Conservation (phyloP, 164 flowering plant genomes). For the Saururus chinensis region DNA sequence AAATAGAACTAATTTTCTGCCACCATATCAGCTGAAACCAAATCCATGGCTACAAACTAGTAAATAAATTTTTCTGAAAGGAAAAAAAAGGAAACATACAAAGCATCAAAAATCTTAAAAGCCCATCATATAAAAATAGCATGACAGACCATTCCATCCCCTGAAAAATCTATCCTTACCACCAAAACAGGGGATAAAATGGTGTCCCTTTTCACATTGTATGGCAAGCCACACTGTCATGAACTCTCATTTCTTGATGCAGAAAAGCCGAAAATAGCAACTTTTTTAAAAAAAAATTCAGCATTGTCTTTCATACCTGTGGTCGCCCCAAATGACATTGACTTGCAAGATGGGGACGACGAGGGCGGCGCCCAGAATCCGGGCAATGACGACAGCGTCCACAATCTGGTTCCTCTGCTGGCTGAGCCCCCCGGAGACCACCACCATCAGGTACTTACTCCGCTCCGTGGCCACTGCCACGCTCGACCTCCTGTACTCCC, state of each 20-base stretch:
- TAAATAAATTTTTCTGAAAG: no score
- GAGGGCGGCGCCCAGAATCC: conserved; percentile 89
- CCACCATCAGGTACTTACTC: conserved; percentile 72
- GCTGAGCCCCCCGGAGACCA: conserved; percentile 91
- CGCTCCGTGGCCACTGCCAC: conserved; percentile 37
- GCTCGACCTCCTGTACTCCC: conserved; percentile 36
- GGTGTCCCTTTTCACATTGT: no score
- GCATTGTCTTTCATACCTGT: conserved; percentile 42
- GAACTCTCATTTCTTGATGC: not conserved
- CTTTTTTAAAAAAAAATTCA: not conserved
- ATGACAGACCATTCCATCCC: no score
- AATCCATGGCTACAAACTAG: no score
- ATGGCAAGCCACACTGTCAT: not conserved
- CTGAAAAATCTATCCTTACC: not conserved
- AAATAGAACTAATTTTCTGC: no score
- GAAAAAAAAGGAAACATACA: no score
- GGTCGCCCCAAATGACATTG: conserved; percentile 94
- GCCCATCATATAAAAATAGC: no score
- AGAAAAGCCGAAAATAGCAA: not conserved
- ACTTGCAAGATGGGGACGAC: conserved; percentile 93
- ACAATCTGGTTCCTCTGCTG: conserved; percentile 99
- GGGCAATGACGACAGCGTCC: conserved; percentile 92
- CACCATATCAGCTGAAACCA: no score
- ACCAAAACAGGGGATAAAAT: not conserved
- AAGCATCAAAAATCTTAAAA: no score